Base-by-base conservation (phyloP, 2,329 filamentous ascomycete species). In the Dactylella cylindrospora region DNA sequence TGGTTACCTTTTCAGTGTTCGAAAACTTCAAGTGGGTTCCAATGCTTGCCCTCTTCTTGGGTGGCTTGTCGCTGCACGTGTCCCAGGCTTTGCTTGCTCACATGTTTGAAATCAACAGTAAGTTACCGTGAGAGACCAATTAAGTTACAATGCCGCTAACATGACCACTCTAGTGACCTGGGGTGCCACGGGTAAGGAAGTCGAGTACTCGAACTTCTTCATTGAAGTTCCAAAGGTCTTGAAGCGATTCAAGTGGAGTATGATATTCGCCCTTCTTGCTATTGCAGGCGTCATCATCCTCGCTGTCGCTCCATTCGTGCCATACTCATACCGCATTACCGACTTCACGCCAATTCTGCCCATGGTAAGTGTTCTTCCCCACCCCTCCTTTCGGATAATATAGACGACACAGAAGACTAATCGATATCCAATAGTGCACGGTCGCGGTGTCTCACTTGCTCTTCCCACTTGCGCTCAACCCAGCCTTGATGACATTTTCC, bases 121-220 rank as follows among this genome's bases (percentile, higher is more conserved):
- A 51, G 49, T 49, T 25, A 43, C 28, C 28, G 28, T n/a, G n/a
- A n/a, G n/a, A n/a, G n/a, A n/a, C n/a, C n/a, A 8, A 29, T n/a
- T 12, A 2, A 4, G 17, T 31, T 3, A 23, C 1, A 9, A 19
- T 10, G 5, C 28, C 22, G 19, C 53, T 60, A 41, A 60, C 12
- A 35, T 19, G 2, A 9, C 10, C 15, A 25, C 20, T 49, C 39
- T 47, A 53, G 52, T 57, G 54, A 65, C 59, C 23, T 93, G 88
- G 88, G 88, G 88, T 44, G 83, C 88, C 1, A 94, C 89, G 0
- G 80, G 84, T 32, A 94, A 94, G 74, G 89, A 95, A 75, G 81
- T 82, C 43, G 85, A 89, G 68, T 84, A 85, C 70, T 84, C 85
- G 20, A 86, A 88, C 73, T 94, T 94, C 74, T 91, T 90, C 74